Percentiles rank a stretch among this genome's conserved stretches.
Evolutionary conservation across 176 grass and related monocot genomes (phyloP).

Genomic region (Avena eriantha): DNA sequence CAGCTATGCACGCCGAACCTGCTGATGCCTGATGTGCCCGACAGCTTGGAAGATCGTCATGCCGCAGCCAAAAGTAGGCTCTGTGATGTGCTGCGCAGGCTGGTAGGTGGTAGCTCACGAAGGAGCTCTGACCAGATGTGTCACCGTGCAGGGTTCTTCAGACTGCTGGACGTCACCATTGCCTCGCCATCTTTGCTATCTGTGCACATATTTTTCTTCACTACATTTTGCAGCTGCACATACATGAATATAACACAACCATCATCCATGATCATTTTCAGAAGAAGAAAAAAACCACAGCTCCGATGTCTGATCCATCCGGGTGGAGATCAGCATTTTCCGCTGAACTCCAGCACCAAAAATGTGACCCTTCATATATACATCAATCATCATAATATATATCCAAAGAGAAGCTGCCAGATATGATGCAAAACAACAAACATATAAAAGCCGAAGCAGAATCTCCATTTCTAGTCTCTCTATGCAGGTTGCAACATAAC

Average conservation of each 20-base stretch:
- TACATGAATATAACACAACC: not conserved
- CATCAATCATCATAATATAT: not conserved
- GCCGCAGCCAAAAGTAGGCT: not conserved
- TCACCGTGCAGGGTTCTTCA: too few species aligned
- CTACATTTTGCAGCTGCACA: too few species aligned
- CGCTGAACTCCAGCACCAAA: not conserved
- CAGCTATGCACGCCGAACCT: not conserved
- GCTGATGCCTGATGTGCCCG: not conserved
- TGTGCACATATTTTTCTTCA: not conserved
- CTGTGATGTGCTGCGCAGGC: not conserved
- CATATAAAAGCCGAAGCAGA: not conserved
- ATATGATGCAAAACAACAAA: constrained; percentile 2
- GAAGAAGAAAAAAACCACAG: not conserved
- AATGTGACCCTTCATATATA: not conserved
- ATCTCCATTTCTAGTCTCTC: constrained; percentile 40
- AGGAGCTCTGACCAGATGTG: too few species aligned
- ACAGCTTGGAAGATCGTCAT: not conserved
- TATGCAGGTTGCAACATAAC: constrained; percentile 48
- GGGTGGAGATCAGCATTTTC: not conserved
- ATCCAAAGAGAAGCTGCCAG: not conserved
- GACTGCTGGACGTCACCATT: not conserved
- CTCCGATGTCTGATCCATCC: not conserved
- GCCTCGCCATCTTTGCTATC: constrained; percentile 6
- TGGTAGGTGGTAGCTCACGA: not conserved
- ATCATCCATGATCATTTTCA: not conserved